These are phyloP conservation scores for Candida nonsorbophila DNA, from an alignment of 805 yeast species.

Conservation along the genomic window DNA sequence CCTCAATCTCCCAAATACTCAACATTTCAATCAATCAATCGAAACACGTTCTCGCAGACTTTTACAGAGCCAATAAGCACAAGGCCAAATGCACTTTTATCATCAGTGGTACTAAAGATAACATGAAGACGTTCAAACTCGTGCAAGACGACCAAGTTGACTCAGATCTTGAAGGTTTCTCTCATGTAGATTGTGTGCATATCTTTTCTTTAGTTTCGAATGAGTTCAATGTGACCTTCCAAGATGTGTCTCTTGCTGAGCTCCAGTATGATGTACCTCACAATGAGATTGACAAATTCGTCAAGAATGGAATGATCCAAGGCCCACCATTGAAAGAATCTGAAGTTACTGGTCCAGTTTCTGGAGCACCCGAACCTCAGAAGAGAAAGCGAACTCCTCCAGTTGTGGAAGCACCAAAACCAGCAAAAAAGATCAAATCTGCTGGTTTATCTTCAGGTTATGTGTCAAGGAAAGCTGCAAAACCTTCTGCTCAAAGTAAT, in stretches of 20 bases:
- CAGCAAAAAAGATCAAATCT: constrained; percentile 5
- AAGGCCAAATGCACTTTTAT: constrained; percentile 36
- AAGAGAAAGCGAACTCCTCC: constrained; percentile 2
- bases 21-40: constrained; percentile 33
- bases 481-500: constrained; percentile 6
- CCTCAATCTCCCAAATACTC: constrained; percentile 34
- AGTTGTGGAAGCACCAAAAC: background rate
- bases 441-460: constrained; percentile 20
- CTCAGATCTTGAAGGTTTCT: too few species aligned
- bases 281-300: constrained; percentile 21
- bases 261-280: constrained; percentile 18
- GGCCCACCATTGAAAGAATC: constrained; percentile 20
- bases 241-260: too few species aligned
- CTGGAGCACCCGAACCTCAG: constrained; percentile 4
- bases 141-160: constrained; percentile 14
- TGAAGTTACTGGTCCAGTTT: background rate
- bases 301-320: constrained; percentile 26
- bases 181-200: too few species aligned
- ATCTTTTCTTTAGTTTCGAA: too few species aligned
- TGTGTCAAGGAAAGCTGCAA: constrained; percentile 19
- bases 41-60: constrained; percentile 33
- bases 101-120: constrained; percentile 29
- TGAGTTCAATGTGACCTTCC: too few species aligned
- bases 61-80: constrained; percentile 28
- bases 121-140: constrained; percentile 13